A percentile compares a stretch with the other conserved stretches of the same genome.
Evolutionary conservation across 2,329 filamentous ascomycete species (phyloP).

Genomic region (Neofusicoccum sp.): DNA sequence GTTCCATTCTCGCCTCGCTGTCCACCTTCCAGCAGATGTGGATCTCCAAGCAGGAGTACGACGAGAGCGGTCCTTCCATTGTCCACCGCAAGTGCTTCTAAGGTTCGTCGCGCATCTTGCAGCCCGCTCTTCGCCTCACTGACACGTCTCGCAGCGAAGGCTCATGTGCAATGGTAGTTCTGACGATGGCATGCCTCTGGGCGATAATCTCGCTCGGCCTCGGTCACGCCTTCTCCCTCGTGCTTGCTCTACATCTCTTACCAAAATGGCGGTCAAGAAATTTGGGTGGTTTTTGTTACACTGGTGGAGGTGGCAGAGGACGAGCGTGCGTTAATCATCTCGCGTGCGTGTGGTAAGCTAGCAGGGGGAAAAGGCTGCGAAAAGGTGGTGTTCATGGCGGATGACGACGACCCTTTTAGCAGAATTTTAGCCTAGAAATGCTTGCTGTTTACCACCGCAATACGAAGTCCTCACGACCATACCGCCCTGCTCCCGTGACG

Average conservation of each 20-base stretch:
- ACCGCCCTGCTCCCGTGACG: neutral
- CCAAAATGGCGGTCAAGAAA: constrained; percentile 18
- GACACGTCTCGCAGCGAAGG: constrained; percentile 26
- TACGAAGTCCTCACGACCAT: constrained; percentile 2
- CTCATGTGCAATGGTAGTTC: constrained; percentile 8
- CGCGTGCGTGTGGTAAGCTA: constrained; percentile 14
- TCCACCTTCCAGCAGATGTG: constrained; percentile 99
- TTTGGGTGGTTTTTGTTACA: constrained; percentile 18
- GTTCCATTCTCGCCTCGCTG: constrained; percentile 98
- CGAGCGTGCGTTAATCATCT: constrained; percentile 17
- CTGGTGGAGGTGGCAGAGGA: constrained; percentile 13
- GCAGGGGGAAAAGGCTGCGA: constrained; percentile 10
- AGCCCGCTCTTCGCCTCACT: constrained; percentile 4
- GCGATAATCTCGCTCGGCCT: constrained; percentile 13
- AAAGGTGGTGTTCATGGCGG: constrained; percentile 14
- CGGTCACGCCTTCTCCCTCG: constrained; percentile 15
- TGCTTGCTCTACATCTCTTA: constrained; percentile 18
- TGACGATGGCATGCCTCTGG: constrained; percentile 15
- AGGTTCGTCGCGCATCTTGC: constrained; percentile 52
- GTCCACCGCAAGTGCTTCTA: constrained; percentile 99
- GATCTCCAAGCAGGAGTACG: constrained; percentile 99
- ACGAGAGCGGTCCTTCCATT: constrained; percentile 98
- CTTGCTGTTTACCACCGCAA: constrained; percentile 17
- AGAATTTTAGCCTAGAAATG: constrained; percentile 17
- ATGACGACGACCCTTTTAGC: constrained; percentile 10